phyloP scores from a whole-genome alignment of 371 early-diverging fungal species.

The Circinella minor region DNA sequence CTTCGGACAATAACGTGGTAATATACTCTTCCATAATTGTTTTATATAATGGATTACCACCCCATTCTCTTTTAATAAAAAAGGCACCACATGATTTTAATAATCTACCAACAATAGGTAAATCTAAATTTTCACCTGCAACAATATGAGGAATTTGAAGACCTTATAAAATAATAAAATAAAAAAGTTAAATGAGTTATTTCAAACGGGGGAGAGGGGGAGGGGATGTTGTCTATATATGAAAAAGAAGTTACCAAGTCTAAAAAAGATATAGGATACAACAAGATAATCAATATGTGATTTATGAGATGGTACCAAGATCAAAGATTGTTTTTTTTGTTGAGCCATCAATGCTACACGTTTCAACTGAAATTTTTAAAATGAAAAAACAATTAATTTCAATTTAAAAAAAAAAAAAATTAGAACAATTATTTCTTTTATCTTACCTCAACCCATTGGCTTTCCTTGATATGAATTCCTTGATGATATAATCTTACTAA shows the following conservation, averaged over 20 bases:
- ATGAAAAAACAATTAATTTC: neutral
- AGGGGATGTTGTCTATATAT: no score
- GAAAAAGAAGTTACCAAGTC: slow-evolving; percentile 49
- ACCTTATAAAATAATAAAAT: slow-evolving; percentile 23
- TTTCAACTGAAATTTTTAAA: slow-evolving; percentile 51
- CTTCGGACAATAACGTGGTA: slow-evolving; percentile 51
- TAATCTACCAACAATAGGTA: slow-evolving; percentile 77
- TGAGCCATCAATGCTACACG: slow-evolving; percentile 69
- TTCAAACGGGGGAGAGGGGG: no score
- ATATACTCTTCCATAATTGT: slow-evolving; percentile 79
- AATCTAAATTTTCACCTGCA: slow-evolving; percentile 88
- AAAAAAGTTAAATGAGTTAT: no score
- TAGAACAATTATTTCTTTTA: neutral
- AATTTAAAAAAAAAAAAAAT: no score
- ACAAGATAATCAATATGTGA: slow-evolving; percentile 92
- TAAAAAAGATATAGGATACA: slow-evolving; percentile 81
- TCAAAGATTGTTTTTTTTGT: slow-evolving; percentile 73
- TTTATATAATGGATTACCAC: slow-evolving; percentile 76
- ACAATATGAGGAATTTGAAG: slow-evolving; percentile 88
- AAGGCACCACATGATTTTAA: slow-evolving; percentile 80
- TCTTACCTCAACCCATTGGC: slow-evolving; percentile 77
- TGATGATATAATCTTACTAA: slow-evolving; percentile 82
- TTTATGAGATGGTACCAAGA: slow-evolving; percentile 88
- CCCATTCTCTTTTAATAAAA: slow-evolving; percentile 85
- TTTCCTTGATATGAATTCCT: slow-evolving; percentile 85